Conservation (phyloP, 371 early-diverging fungal species). For the Syncephalastrum monosporum region DNA sequence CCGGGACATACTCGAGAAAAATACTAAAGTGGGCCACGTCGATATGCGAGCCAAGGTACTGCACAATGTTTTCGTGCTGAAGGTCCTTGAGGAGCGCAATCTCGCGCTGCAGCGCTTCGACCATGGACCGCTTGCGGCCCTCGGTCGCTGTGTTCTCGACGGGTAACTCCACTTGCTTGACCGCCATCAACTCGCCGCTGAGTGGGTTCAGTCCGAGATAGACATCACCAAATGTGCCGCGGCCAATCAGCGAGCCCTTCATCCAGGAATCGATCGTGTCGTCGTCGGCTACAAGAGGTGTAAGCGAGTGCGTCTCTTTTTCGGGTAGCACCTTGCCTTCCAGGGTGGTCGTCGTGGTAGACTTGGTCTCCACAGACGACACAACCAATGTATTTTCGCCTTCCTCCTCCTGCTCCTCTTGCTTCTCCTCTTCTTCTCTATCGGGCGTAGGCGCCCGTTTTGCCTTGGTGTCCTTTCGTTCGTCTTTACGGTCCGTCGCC, state of each 20-base stretch:
- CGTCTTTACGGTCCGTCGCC: too few relatives aligned
- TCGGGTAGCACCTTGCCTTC: neutral
- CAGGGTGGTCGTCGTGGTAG: constrained; percentile 2
- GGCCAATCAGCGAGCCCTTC: constrained; percentile 90
- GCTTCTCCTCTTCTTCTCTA: neutral
- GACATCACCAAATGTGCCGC: constrained; percentile 97
- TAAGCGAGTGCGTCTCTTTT: neutral
- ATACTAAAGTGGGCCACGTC: constrained; percentile 86
- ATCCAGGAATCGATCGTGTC: constrained; percentile 61
- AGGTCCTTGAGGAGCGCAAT: constrained; percentile 87
- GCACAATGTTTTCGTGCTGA: constrained; percentile 93
- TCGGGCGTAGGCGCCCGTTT: neutral
- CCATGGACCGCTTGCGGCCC: constrained; percentile 65
- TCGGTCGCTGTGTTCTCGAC: constrained; percentile 65
- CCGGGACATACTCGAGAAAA: constrained; percentile 97
- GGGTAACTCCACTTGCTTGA: constrained; percentile 95
- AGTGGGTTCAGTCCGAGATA: constrained; percentile 86
- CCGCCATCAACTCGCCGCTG: constrained; percentile 93
- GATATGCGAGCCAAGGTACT: constrained; percentile 86
- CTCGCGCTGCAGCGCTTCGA: constrained; percentile 87
- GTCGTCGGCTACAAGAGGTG: constrained; percentile 10
- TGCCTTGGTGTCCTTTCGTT: too few relatives aligned
- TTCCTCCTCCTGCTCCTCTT: neutral
- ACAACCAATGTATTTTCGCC: neutral
- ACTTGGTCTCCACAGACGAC: neutral